Evolutionary conservation across 2,329 filamentous ascomycete genomes (phyloP), one percentile per base, ranked within the genome.

Genomic region (Chaetothyriales sp.): DNA sequence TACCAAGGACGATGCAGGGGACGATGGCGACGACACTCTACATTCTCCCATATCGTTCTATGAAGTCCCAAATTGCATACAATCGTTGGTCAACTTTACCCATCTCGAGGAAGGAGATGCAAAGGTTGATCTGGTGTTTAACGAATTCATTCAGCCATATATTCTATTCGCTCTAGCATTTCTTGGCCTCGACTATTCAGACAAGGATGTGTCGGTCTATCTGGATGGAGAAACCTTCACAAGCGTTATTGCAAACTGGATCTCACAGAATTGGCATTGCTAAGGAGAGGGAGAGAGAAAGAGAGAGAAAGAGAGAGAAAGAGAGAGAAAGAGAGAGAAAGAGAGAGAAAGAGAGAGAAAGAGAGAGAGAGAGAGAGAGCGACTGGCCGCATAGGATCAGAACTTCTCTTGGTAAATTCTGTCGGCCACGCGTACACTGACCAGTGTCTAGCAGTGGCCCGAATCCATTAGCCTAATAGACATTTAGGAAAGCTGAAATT

Each of bases 141-240:
- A 94, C 53, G 89, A 94, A 65, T 98, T 95, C 66, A 82, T 97
- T 37, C 78, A 92, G 67, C 82, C 82, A 8, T 94, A 85, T 77
- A 72, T 97, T 43, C 67, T 94, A 18, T 70, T 84, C 9, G 89
- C 88, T 2, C 71, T 95, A 55, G 80, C 82, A 54, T 81, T 76
- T 58, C 64, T 77, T 8, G 76, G 76, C 1, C 66, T 76, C 48
- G 71, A 71, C 53, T 71, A 75, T 58, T 67, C 70, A 43, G 66
- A 70, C 18, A 64, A 61, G 22, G 76, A 82, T 52, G 76, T 77
- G 29, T 66, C 70, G 40, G 64, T 66, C 15, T 81, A 76, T 56
- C 72, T 78, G 61, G 68, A 71, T 3, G 74, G 73, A 0, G 72
- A 70, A 63, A 78, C 69, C 15, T 67, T 83, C 58, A 81, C 77